These are phyloP conservation scores for Cyclostephanos tholiformis DNA, from an alignment of 108 stramenopile genomes.

Conservation along the genomic window DNA sequence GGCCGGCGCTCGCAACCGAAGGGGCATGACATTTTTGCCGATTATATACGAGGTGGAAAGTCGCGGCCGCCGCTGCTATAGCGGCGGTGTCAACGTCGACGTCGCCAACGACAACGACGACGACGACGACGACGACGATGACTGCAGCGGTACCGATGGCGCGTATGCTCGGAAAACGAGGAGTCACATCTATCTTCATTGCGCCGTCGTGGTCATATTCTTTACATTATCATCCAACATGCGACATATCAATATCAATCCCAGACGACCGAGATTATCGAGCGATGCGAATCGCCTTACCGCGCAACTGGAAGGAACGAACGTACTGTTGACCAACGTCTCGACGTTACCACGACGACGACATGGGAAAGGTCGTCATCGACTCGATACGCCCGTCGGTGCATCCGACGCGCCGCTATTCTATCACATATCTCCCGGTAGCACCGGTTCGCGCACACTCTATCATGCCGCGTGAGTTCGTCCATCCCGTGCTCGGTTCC, in stretches of 20 bases:
- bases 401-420: constrained; percentile 35
- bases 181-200: not conserved
- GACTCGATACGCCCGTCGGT: not conserved
- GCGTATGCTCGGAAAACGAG: not conserved
- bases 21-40: not conserved
- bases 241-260: not conserved
- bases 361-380: not conserved
- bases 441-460: constrained; percentile 42
- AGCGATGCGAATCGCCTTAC: not conserved
- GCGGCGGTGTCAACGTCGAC: not conserved
- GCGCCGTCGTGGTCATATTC: not conserved
- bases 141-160: not conserved
- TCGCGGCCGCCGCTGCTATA: not conserved
- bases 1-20: not conserved
- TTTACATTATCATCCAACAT: not conserved
- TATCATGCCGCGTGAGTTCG: constrained; percentile 36
- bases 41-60: not conserved
- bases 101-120: not conserved
- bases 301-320: not conserved
- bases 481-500: not conserved
- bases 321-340: not conserved
- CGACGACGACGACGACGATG: no score
- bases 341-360: not conserved
- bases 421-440: constrained; percentile 49
- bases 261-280: not conserved